Percentiles rank a stretch among this genome's conserved stretches.
Conservation (phyloP, 345 rosid genomes). For the Gossypioides kirkii region DNA sequence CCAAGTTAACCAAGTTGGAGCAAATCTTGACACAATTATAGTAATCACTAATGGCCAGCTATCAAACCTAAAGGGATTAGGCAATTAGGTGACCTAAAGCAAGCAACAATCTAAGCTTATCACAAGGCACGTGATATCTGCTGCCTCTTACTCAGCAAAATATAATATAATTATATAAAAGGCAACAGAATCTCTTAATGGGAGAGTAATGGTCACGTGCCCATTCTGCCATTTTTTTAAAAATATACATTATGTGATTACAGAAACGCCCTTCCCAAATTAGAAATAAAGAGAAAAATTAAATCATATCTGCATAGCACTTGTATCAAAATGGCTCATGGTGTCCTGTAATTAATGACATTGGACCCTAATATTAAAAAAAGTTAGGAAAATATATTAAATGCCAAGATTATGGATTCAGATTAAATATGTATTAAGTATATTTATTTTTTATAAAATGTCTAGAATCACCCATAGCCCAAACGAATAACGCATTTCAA, state of each 20-base stretch:
- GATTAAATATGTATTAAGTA: too few relatives aligned
- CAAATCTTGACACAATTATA: not conserved
- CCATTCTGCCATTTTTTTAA: not conserved
- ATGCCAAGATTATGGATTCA: not conserved
- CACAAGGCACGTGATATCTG: slow-evolving; percentile 28
- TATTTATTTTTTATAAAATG: too few relatives aligned
- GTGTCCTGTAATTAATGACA: not conserved
- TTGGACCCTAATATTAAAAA: not conserved
- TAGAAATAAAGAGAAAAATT: not conserved
- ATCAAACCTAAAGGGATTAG: not conserved
- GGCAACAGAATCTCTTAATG: not conserved
- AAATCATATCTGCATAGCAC: not conserved
- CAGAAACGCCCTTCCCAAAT: not conserved
- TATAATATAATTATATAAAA: not conserved
- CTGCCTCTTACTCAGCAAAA: slow-evolving; percentile 28
- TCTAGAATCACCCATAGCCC: too few relatives aligned
- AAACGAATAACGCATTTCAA: too few relatives aligned
- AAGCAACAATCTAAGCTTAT: not conserved
- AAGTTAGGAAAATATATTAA: not conserved
- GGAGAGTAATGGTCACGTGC: slow-evolving; percentile 10
- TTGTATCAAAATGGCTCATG: not conserved
- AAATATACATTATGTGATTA: not conserved
- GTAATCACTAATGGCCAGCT: not conserved
- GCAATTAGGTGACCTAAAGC: slow-evolving; percentile 1
- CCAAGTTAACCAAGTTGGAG: too few relatives aligned